phyloP scores from a whole-genome alignment of 2,329 filamentous ascomycete species.

The Penicillium sp. region DNA sequence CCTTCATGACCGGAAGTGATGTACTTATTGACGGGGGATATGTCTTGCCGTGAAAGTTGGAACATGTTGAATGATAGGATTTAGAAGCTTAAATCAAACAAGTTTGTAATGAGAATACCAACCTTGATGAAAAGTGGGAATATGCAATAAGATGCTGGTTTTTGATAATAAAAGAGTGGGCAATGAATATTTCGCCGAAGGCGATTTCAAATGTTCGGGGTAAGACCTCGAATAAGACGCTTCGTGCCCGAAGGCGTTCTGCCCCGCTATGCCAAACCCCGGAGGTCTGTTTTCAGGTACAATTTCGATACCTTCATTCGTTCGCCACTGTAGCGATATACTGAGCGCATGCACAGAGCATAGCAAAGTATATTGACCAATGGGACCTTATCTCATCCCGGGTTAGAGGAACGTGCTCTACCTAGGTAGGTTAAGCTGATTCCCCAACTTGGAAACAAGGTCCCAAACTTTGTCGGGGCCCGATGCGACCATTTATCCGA shows the following conservation, averaged over 20 bases:
- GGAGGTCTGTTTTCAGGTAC: background rate
- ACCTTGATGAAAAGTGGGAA: background rate
- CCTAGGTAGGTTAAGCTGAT: background rate
- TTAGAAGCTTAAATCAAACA: background rate
- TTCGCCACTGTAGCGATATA: background rate
- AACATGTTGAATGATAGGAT: background rate
- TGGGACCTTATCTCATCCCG: background rate
- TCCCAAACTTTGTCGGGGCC: background rate
- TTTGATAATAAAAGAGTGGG: background rate
- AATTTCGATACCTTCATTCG: background rate
- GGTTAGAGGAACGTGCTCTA: background rate
- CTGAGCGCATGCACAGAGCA: background rate
- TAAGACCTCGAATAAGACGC: background rate
- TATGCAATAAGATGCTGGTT: background rate
- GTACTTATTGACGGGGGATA: constrained; percentile 45
- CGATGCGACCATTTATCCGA: background rate
- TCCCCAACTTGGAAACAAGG: background rate
- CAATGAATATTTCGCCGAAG: background rate
- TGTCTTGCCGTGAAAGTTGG: constrained; percentile 22
- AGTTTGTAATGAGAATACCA: background rate
- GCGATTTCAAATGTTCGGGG: background rate
- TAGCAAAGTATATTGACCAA: background rate
- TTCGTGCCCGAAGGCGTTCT: background rate
- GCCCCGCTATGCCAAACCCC: background rate
- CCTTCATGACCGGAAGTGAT: constrained; percentile 44